Evolutionary conservation across 495 filamentous ascomycete species (phyloP).

Genomic region (Penicillium herquei): DNA sequence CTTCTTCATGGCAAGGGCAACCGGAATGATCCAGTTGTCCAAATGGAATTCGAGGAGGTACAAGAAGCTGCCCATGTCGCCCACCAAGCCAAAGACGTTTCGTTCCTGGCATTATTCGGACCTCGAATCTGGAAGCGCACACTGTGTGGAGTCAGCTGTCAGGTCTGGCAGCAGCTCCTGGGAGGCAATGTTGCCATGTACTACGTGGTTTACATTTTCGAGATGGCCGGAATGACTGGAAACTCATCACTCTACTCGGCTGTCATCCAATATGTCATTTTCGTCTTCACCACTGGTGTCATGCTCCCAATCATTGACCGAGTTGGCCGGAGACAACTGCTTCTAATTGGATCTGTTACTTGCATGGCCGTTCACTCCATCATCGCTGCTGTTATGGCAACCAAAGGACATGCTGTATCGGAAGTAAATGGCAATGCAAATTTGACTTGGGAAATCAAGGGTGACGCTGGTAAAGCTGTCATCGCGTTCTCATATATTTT

Average conservation of each 20-base stretch:
- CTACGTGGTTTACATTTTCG: constrained; percentile 70
- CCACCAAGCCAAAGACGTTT: constrained; percentile 54
- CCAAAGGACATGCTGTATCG: constrained; percentile 52
- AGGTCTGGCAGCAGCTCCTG: constrained; percentile 68
- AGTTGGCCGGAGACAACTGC: constrained; percentile 68
- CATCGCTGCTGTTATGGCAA: constrained; percentile 52
- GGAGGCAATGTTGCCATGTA: constrained; percentile 69
- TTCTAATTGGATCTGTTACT: constrained; percentile 64
- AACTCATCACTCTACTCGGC: constrained; percentile 67
- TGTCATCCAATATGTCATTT: constrained; percentile 72
- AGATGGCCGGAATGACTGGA: constrained; percentile 60
- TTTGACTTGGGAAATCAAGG: constrained; percentile 61
- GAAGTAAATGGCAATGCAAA: constrained; percentile 64
- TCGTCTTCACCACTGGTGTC: constrained; percentile 66
- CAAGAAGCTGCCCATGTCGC: constrained; percentile 53
- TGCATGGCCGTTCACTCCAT: constrained; percentile 69
- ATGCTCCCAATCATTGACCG: constrained; percentile 73
- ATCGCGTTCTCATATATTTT: constrained; percentile 80
- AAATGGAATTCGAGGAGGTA: constrained; percentile 74
- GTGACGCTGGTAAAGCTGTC: constrained; percentile 63
- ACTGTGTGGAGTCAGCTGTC: constrained; percentile 62
- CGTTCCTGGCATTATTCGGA: constrained; percentile 53
- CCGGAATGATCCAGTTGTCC: constrained; percentile 62
- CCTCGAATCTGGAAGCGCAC: constrained; percentile 74
- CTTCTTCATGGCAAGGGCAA: constrained; percentile 67